These are phyloP conservation scores for Bryum argenteum DNA, from an alignment of 225 moss, liverwort and hornwort species.

Conservation along the genomic window DNA sequence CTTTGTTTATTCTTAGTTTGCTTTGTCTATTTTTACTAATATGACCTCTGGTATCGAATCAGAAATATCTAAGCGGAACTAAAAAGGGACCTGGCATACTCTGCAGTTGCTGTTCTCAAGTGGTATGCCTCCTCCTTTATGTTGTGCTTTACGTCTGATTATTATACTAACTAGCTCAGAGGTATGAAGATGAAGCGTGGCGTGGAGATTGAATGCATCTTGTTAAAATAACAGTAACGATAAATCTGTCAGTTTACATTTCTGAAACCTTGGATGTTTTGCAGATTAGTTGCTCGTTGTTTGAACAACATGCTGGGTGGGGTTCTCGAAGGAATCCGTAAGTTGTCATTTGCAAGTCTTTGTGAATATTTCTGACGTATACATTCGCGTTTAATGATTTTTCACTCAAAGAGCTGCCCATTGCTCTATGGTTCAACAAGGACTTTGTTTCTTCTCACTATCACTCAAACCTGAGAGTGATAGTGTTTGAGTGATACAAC, in stretches of 20 bases:
- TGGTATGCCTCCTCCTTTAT: slow-evolving; percentile 49
- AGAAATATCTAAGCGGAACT: slow-evolving; percentile 73
- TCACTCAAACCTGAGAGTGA: not conserved
- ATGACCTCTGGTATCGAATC: slow-evolving; percentile 20
- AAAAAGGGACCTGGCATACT: slow-evolving; percentile 79
- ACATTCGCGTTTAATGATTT: slow-evolving; percentile 8
- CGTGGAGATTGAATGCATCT: not conserved
- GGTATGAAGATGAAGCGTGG: not conserved
- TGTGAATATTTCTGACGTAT: not conserved
- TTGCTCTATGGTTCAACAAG: not conserved
- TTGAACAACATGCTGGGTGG: slow-evolving; percentile 99
- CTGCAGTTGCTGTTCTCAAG: slow-evolving; percentile 85
- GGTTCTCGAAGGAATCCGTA: slow-evolving; percentile 99
- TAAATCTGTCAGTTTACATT: not conserved
- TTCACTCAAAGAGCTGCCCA: not conserved
- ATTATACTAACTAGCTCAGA: not conserved
- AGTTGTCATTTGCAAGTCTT: slow-evolving; percentile 42
- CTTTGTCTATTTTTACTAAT: slow-evolving; percentile 14
- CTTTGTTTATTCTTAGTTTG: not conserved
- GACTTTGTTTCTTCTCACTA: slow-evolving; percentile 4
- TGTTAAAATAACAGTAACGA: not conserved
- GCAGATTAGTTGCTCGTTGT: slow-evolving; percentile 97
- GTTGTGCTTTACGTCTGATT: not conserved
- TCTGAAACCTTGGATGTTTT: slow-evolving; percentile 12
- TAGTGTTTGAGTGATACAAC: not conserved